phyloP scores from a whole-genome alignment of 192 early-diverging fungal genomes.

The Glomus cerebriforme region DNA sequence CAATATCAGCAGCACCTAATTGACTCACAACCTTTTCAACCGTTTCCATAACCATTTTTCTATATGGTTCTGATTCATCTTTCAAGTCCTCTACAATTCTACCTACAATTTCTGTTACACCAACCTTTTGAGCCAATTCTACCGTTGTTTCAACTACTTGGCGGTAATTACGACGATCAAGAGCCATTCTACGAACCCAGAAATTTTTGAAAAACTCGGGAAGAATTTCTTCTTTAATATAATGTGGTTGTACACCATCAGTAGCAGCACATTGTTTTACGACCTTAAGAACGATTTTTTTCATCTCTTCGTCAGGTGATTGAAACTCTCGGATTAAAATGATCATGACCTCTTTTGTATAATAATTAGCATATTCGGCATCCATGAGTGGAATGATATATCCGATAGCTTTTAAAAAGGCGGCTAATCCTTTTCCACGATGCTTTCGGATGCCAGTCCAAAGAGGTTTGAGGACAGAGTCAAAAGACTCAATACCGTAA shows the following conservation, averaged over 20 bases:
- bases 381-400: slow-evolving; percentile 99
- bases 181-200: slow-evolving; percentile 96
- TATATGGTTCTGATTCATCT: slow-evolving; percentile 91
- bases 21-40: slow-evolving; percentile 77
- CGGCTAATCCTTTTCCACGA: slow-evolving; percentile 93
- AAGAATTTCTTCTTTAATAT: slow-evolving; percentile 89
- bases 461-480: slow-evolving; percentile 84
- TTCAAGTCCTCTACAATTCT: slow-evolving; percentile 91
- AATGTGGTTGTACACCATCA: slow-evolving; percentile 83
- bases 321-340: slow-evolving; percentile 95
- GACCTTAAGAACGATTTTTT: slow-evolving; percentile 97
- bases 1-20: slow-evolving; percentile 90
- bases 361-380: slow-evolving; percentile 89
- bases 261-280: slow-evolving; percentile 96
- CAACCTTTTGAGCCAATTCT: slow-evolving; percentile 90
- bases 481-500: slow-evolving; percentile 98
- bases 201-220: slow-evolving; percentile 96
- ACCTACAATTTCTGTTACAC: slow-evolving; percentile 86
- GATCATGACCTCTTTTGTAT: slow-evolving; percentile 92
- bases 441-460: slow-evolving; percentile 94
- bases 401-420: slow-evolving; percentile 98
- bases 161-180: slow-evolving; percentile 90
- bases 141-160: slow-evolving; percentile 97
- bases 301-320: slow-evolving; percentile 98
- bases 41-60: slow-evolving; percentile 98